These are phyloP conservation scores for Boletellus deceptivus DNA, from an alignment of 1,284 basidiomycete genomes.

Conservation along the genomic window DNA sequence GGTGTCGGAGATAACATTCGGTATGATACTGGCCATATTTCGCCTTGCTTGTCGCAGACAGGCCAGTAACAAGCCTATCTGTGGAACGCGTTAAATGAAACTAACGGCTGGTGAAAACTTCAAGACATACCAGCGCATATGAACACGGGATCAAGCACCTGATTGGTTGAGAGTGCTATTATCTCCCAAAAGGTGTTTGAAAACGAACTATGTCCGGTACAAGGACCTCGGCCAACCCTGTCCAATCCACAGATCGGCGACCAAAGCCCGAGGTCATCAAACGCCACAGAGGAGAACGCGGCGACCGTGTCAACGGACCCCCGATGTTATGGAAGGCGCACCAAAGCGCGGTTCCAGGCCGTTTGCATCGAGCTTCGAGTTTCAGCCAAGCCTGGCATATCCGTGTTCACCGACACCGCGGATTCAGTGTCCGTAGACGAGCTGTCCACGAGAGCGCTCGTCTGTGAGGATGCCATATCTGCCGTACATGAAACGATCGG, in stretches of 20 bases:
- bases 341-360: constrained; percentile 19
- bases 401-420: neutral
- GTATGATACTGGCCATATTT: no score
- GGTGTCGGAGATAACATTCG: neutral
- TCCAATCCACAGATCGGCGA: no score
- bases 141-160: no score
- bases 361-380: constrained; percentile 1
- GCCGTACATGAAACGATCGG: constrained; percentile 20
- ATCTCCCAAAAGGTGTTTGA: no score
- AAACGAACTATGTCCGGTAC: no score
- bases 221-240: no score
- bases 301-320: neutral
- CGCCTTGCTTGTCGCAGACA: no score
- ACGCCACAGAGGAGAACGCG: constrained; percentile 14
- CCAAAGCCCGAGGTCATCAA: neutral
- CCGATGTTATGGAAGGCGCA: neutral
- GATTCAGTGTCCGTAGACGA: constrained; percentile 10
- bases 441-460: constrained; percentile 12
- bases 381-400: neutral
- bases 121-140: no score
- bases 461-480: constrained; percentile 13
- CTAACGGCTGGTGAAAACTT: no score
- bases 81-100: no score
- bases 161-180: no score
- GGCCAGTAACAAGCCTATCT: no score